Conservation (phyloP, 305 asterid species). For the Fraxinus floribunda region DNA sequence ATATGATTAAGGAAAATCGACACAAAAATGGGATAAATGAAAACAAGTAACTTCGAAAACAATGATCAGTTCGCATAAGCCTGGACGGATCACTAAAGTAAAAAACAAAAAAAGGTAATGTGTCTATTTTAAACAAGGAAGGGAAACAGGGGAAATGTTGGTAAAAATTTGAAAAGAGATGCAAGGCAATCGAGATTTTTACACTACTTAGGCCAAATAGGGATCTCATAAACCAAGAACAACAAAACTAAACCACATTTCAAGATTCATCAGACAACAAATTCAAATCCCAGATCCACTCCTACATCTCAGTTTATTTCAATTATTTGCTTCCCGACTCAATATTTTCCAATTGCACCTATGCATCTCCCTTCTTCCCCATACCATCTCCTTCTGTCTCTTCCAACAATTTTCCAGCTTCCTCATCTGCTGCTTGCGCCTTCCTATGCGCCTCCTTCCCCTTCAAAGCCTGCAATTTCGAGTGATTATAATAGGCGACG, state of each 20-base stretch:
- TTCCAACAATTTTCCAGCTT: constrained; percentile 42
- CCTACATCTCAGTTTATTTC: constrained; percentile 30
- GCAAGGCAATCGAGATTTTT: background rate
- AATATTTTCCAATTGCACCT: constrained; percentile 24
- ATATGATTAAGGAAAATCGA: background rate
- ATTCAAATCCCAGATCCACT: constrained; percentile 20
- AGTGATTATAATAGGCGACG: constrained; percentile 61
- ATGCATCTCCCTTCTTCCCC: constrained; percentile 47
- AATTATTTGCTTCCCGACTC: background rate
- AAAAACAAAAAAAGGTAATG: background rate
- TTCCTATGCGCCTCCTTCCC: constrained; percentile 60
- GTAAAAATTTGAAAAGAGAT: background rate
- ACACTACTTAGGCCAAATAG: constrained; percentile 8
- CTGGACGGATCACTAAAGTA: background rate
- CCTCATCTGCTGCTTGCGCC: constrained; percentile 41
- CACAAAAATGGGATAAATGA: background rate
- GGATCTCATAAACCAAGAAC: constrained; percentile 9
- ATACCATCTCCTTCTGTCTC: constrained; percentile 40
- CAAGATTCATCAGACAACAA: constrained; percentile 7
- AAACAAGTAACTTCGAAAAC: background rate
- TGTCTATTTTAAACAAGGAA: background rate
- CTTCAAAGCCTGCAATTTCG: constrained; percentile 63
- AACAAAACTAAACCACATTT: constrained; percentile 11
- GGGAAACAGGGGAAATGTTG: background rate
- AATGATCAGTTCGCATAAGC: background rate